A percentile compares a stretch with the other conserved stretches of the same genome.
Conservation (phyloP, 139 green algal genomes). For the Astrephomene gubernaculifera region DNA sequence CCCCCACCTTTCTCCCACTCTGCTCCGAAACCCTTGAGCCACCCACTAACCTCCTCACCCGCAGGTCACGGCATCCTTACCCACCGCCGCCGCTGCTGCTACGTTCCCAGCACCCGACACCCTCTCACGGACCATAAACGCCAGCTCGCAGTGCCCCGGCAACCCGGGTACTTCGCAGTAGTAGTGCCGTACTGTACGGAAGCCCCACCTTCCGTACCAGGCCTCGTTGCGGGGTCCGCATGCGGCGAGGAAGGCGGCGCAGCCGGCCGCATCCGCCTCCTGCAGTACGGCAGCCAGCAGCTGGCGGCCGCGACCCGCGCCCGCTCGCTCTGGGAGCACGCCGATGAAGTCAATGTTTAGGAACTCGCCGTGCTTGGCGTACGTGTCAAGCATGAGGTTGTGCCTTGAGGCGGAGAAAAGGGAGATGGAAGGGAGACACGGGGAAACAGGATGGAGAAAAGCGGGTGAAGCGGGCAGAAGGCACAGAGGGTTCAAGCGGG, state of each 20-base stretch:
- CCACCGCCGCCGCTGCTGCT: no score
- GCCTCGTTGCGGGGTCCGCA: background rate
- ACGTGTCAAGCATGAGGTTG: background rate
- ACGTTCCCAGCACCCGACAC: no score
- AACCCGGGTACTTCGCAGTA: background rate
- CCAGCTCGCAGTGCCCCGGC: slow-evolving; percentile 19
- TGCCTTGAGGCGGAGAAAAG: background rate
- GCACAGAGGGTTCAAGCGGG: background rate
- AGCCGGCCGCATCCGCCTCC: slow-evolving; percentile 1
- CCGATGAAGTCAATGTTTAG: slow-evolving; percentile 27
- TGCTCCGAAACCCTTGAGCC: no score
- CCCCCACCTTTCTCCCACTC: no score
- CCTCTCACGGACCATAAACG: slow-evolving; percentile 30
- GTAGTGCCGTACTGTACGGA: background rate
- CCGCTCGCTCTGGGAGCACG: background rate
- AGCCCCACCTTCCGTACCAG: slow-evolving; percentile 26
- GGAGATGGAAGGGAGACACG: background rate
- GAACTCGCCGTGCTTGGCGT: slow-evolving; percentile 12
- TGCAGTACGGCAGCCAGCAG: background rate
- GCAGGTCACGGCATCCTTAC: no score
- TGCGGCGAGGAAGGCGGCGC: slow-evolving; percentile 10
- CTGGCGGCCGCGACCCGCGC: background rate
- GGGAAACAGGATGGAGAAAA: background rate
- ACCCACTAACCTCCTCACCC: no score
- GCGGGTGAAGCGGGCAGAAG: background rate